phyloP scores from a whole-genome alignment of 1,284 basidiomycete species.

The Ustilago bromivora region DNA sequence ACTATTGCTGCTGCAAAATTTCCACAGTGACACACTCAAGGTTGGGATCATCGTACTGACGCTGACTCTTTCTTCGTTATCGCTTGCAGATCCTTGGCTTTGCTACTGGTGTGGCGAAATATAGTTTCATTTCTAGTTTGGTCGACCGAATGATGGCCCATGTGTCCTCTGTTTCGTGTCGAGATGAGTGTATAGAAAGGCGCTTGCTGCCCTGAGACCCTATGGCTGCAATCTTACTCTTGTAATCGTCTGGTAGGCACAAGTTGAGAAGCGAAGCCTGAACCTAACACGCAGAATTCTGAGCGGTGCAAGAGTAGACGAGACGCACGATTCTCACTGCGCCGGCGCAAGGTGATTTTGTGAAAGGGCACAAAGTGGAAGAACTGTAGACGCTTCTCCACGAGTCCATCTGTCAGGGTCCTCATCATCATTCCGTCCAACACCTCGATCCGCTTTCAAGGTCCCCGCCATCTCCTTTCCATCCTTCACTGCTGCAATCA shows the following conservation, averaged over 20 bases:
- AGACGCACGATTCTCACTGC: conserved; percentile 7
- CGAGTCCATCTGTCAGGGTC: conserved; percentile 11
- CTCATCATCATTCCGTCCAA: conserved; percentile 2
- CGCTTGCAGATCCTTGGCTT: not conserved
- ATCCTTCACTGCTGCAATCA: not conserved
- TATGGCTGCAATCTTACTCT: too few species aligned
- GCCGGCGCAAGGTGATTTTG: not conserved
- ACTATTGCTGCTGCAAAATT: conserved; percentile 5
- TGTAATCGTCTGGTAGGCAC: too few species aligned
- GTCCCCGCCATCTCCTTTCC: not conserved
- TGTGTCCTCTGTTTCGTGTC: not conserved
- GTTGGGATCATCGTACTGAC: conserved; percentile 1
- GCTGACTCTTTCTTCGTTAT: not conserved
- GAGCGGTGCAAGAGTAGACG: not conserved
- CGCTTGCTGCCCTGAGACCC: too few species aligned
- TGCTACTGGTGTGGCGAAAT: not conserved
- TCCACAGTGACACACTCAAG: not conserved
- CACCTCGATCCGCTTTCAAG: not conserved
- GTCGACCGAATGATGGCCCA: not conserved
- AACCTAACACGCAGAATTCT: not conserved
- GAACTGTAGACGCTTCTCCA: not conserved
- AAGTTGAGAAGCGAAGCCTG: not conserved
- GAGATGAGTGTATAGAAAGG: too few species aligned
- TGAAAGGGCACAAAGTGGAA: conserved; percentile 7
- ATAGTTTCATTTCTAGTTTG: not conserved